These are phyloP conservation scores for Hirsutella minnesotensis DNA, from an alignment of 2,329 filamentous ascomycete species.

Conservation along the genomic window DNA sequence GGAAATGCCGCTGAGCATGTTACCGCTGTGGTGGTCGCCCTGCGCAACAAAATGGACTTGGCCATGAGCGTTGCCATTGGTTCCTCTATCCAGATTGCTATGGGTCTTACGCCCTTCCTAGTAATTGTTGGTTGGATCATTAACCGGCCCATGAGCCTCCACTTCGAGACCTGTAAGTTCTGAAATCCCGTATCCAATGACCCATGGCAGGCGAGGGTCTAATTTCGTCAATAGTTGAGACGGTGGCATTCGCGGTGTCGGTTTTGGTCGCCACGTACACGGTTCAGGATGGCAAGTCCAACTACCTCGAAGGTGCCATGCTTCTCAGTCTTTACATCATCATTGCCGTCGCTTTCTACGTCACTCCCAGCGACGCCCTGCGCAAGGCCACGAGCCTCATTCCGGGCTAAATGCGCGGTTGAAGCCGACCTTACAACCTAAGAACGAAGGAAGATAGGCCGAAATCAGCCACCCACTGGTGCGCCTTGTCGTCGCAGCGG, in stretches of 20 bases:
- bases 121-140: slow-evolving; percentile 74
- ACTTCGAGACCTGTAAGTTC: slow-evolving; percentile 53
- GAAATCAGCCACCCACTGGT: no score
- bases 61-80: slow-evolving; percentile 72
- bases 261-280: slow-evolving; percentile 66
- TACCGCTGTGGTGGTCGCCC: slow-evolving; percentile 67
- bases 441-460: no score
- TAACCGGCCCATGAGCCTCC: slow-evolving; percentile 60
- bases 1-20: slow-evolving; percentile 75
- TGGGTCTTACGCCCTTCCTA: slow-evolving; percentile 69
- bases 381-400: slow-evolving; percentile 9
- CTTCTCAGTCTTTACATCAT: slow-evolving; percentile 41
- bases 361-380: slow-evolving; percentile 39
- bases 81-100: slow-evolving; percentile 70
- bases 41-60: slow-evolving; percentile 65
- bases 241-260: slow-evolving; percentile 64
- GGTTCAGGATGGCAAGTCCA: slow-evolving; percentile 72
- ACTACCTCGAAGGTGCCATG: slow-evolving; percentile 75
- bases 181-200: not conserved
- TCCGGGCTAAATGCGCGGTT: no score
- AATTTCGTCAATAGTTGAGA: slow-evolving; percentile 45
- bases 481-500: no score
- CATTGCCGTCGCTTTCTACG: slow-evolving; percentile 49
- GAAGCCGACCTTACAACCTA: no score
- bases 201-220: no score